Evolutionary conservation across 306 rosid genomes (phyloP).

Genomic region (Geum urbanum): DNA sequence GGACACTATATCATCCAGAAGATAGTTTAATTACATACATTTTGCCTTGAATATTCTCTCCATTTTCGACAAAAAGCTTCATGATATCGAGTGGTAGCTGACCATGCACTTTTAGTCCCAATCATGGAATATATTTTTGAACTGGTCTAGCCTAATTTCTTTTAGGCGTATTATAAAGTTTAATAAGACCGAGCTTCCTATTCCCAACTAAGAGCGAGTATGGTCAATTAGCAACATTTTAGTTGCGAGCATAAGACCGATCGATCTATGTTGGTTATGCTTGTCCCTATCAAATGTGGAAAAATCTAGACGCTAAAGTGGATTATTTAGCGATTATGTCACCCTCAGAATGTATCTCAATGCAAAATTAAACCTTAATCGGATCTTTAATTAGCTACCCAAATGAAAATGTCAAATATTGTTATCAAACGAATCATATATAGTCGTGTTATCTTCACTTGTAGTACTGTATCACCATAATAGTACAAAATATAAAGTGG

Average conservation of each 20-base stretch:
- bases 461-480: too few species aligned
- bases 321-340: not conserved
- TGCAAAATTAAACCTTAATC: too few species aligned
- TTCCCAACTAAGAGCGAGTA: not conserved
- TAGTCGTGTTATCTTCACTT: too few species aligned
- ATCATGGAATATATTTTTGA: constrained; percentile 3
- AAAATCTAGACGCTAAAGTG: not conserved
- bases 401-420: too few species aligned
- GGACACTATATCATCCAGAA: not conserved
- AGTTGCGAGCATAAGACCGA: not conserved
- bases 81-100: not conserved
- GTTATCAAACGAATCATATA: too few species aligned
- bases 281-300: constrained; percentile 4
- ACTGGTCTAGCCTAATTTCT: constrained; percentile 9
- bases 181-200: not conserved
- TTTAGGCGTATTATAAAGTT: not conserved
- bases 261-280: not conserved
- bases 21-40: not conserved
- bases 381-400: too few species aligned
- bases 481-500: too few species aligned
- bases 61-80: not conserved
- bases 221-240: not conserved
- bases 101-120: not conserved
- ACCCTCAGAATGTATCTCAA: not conserved
- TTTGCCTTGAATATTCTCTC: not conserved